phyloP scores from a whole-genome alignment of 306 rosid genomes.

The Quercus berberidifolia region DNA sequence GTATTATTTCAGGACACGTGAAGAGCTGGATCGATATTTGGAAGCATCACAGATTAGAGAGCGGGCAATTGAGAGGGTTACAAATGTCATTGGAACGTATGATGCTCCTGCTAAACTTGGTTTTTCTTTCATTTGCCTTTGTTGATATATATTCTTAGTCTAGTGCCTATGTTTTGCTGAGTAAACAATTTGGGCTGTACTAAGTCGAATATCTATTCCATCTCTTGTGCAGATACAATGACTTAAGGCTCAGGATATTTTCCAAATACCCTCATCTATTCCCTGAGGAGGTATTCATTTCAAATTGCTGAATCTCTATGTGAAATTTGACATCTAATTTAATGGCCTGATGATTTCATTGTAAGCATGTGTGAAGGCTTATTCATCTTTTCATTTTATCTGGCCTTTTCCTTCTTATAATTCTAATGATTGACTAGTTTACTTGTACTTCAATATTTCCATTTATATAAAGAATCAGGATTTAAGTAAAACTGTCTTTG shows the following conservation, averaged over 20 bases:
- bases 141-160: background rate
- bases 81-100: slow-evolving; percentile 92
- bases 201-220: background rate
- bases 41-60: slow-evolving; percentile 95
- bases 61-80: slow-evolving; percentile 81
- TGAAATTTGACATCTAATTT: background rate
- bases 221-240: slow-evolving; percentile 66
- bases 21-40: slow-evolving; percentile 88
- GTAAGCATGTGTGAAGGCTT: background rate
- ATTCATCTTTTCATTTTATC: background rate
- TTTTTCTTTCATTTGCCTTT: slow-evolving; percentile 11
- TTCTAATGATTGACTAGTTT: background rate
- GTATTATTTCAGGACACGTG: slow-evolving; percentile 78
- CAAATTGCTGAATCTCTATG: background rate
- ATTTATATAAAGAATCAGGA: background rate
- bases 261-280: slow-evolving; percentile 79
- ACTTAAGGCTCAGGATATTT: slow-evolving; percentile 81
- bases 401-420: background rate
- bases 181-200: slow-evolving; percentile 5
- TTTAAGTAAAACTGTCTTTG: background rate
- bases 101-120: slow-evolving; percentile 29
- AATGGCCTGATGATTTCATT: background rate
- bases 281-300: slow-evolving; percentile 79
- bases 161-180: slow-evolving; percentile 6
- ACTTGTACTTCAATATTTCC: background rate